Evolutionary conservation across 1,139 yeast genomes (phyloP), one percentile per base, ranked within the genome.

Genomic region (Pichia inconspicua): DNA sequence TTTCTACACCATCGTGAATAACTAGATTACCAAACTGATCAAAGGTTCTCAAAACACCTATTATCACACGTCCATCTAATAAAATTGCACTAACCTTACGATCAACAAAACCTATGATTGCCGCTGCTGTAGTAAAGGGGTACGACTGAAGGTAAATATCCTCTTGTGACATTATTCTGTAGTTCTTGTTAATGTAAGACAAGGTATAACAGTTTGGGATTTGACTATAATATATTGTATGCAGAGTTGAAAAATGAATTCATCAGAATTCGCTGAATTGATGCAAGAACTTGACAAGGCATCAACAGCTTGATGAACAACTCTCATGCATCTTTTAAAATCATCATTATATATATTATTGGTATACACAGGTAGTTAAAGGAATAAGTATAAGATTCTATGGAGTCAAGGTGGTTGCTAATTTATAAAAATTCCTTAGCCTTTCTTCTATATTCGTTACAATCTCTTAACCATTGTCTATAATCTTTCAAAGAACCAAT

Each of bases 101-200:
- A 66, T 92, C 97, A 22, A 92, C 96, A 19, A 95, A 84, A 28
- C 96, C 96, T 42, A 92, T 89, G 48, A 92, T 80, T 30, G 96
- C 95, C 1, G 97, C 97, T 0, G 97, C 95, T 1, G 98, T 92
- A 47, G 97, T 92, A 70, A 90, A 92, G 32, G 95, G 89, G 61
- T 83, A 87, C 55, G 95, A 74, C 60, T 77, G 82, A 52, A 78
- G 67, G 60, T 78, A 78, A 52, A 78, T 68, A 58, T 78, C 68
- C 49, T 65, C 67, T 27, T 52, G 55, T 5, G 54, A 52, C 55
- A 53, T 52, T 17, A 12, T 15, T n/a, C n/a, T 22, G n/a, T 38
- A 38, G 19, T 25, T 4, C 11, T n/a, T 5, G 30, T 22, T 37
- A 15, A 37, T 37, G 7, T 37, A 27, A 37, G 8, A 12, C 19